Evolutionary conservation across 306 rosid species (phyloP).

Genomic region (Cucumis melo): DNA sequence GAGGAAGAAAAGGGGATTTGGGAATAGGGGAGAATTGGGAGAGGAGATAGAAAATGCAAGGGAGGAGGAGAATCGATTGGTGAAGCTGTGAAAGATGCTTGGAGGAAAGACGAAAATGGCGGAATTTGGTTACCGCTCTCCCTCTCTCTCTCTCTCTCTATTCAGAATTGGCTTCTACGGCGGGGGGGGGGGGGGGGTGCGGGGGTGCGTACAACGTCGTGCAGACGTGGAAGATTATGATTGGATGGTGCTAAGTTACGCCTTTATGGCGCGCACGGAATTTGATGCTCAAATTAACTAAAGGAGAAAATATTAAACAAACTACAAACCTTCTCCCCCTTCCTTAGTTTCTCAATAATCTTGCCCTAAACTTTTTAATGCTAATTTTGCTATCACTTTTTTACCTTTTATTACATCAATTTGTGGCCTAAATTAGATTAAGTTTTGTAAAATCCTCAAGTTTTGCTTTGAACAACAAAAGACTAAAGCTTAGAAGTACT

Average conservation of each 20-base stretch:
- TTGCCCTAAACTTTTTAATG: too few relatives aligned
- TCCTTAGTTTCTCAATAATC: too few relatives aligned
- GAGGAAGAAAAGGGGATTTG: not conserved
- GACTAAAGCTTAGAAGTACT: too few relatives aligned
- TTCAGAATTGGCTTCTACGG: not conserved
- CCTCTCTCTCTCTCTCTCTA: not conserved
- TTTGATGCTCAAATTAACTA: slow-evolving; percentile 14
- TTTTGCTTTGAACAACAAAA: too few relatives aligned
- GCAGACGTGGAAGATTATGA: slow-evolving; percentile 20
- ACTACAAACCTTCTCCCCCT: too few relatives aligned
- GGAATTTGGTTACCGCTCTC: not conserved
- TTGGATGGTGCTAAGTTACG: slow-evolving; percentile 20
- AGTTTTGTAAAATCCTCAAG: too few relatives aligned
- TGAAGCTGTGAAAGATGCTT: not conserved
- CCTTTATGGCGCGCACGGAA: slow-evolving; percentile 23
- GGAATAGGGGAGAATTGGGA: not conserved
- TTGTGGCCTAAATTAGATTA: too few relatives aligned
- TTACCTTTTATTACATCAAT: too few relatives aligned
- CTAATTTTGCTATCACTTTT: too few relatives aligned
- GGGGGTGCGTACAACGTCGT: not conserved
- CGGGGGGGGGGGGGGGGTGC: not conserved
- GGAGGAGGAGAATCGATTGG: not conserved
- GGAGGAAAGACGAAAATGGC: slow-evolving; percentile 21
- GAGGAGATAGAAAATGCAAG: slow-evolving; percentile 28
- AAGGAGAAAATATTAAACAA: too few relatives aligned